Evolutionary conservation across 1,284 basidiomycete genomes (phyloP).

Genomic region (Ganoderma multipileum): DNA sequence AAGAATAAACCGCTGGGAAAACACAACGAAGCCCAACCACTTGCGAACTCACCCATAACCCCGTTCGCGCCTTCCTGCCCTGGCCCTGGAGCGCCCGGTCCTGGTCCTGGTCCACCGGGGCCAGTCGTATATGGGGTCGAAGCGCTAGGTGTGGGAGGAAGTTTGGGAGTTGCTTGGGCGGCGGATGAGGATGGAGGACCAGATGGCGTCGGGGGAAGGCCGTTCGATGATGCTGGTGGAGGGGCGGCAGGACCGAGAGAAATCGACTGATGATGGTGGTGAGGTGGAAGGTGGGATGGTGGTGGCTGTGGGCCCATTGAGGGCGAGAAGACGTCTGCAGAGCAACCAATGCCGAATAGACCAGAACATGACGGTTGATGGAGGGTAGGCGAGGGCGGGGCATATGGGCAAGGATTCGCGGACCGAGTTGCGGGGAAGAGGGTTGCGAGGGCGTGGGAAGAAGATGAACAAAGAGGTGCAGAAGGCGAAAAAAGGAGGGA

Average conservation of each 20-base stretch:
- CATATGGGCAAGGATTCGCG: background rate
- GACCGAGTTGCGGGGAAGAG: background rate
- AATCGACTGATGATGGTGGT: conserved; percentile 34
- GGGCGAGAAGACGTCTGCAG: conserved; percentile 34
- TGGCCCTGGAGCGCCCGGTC: conserved; percentile 27
- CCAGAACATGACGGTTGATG: background rate
- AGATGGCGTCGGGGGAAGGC: conserved; percentile 24
- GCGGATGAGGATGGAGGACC: conserved; percentile 20
- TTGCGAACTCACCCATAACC: conserved; percentile 27
- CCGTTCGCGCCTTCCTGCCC: conserved; percentile 30
- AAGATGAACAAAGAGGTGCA: conserved; percentile 12
- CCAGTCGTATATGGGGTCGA: conserved; percentile 29
- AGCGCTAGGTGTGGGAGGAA: conserved; percentile 34
- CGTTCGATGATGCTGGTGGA: conserved; percentile 24
- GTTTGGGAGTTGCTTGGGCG: conserved; percentile 34
- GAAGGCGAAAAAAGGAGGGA: conserved; percentile 3
- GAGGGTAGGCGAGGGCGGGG: conserved; percentile 1
- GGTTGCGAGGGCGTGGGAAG: conserved; percentile 21
- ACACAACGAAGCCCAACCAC: background rate
- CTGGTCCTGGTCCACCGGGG: conserved; percentile 25
- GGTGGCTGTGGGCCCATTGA: conserved; percentile 29
- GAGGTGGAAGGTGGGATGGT: conserved; percentile 24
- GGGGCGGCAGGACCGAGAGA: conserved; percentile 32
- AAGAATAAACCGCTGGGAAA: background rate
- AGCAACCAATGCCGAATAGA: background rate